Base-by-base conservation (phyloP, 345 rosid genomes). In the thale cress (Arabidopsis thaliana) region DNA sequence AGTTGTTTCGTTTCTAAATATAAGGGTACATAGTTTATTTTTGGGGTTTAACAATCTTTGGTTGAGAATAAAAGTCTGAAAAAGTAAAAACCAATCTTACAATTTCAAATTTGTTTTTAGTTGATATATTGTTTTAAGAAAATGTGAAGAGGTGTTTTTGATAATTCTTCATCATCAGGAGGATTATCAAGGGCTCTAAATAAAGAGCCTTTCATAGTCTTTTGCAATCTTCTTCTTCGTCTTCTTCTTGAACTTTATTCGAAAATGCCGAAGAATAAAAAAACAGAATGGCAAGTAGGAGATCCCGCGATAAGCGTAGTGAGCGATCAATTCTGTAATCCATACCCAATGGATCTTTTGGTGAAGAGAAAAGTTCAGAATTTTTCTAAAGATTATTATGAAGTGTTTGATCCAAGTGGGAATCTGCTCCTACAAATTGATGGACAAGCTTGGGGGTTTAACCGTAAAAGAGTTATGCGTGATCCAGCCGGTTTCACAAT, bases 401-500 rank as follows among this genome's bases (percentile, higher is more conserved):
- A 92, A 40, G 88, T 82, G 24, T 84, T 62, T 63, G 96, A 90
- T 78, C 22, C 63, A 10, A 83, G 79, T 7, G 94, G 94, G 24
- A 91, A 91, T 67, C 73, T 85, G 8, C 88, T 87, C n/a, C 87
- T 91, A 2, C 85, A 86, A 38, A 77, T 87, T 13, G 92, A 89
- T 62, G 94, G 92, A 13, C 83, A 83, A 7, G 77, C 87, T 59
- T 87, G 91, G 90, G 87, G 83, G 8, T 51, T 86, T 24, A 74
- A 71, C 3, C 86, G 75, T 75, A 91, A 84, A 75, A 74, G 92
- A 56, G 72, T 80, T 67, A 70, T 89, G 79, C 82, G 85, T 6
- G 91, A 89, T 73, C 89, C 97, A 8, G 79, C 90, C 3, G 94
- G 94, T 58, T 84, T 91, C 59, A 84, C 91, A n/a, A 68, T 88